Conservation (phyloP, 257 asterid species). For the Ajuga chamaepitys region DNA sequence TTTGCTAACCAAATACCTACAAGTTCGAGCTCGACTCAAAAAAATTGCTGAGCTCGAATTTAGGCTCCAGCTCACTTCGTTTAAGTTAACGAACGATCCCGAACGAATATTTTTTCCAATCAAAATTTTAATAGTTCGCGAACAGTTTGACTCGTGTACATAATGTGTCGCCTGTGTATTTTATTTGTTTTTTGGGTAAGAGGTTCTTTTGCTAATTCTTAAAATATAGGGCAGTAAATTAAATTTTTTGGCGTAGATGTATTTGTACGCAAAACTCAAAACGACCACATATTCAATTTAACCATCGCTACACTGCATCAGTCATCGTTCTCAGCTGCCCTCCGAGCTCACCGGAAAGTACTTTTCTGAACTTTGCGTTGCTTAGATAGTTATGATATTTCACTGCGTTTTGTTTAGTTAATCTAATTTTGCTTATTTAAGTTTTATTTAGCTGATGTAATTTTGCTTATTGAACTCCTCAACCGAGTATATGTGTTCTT, state of each 20-base stretch:
- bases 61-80: no score
- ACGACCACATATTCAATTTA: neutral
- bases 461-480: neutral
- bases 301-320: slow-evolving; percentile 2
- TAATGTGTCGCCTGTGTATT: no score
- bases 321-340: slow-evolving; percentile 12
- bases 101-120: no score
- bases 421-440: neutral
- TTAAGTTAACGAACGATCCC: no score
- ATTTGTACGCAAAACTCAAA: neutral
- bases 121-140: no score
- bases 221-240: neutral
- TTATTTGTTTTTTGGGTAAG: neutral
- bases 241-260: neutral
- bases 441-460: no score
- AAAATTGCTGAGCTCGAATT: no score
- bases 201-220: slow-evolving; percentile 9
- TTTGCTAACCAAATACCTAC: no score
- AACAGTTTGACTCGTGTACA: no score
- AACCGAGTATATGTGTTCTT: neutral
- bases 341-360: neutral
- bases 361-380: neutral
- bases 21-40: no score
- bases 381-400: neutral
- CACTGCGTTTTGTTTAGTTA: neutral